Percentiles rank a stretch among this genome's conserved stretches.
Evolutionary conservation across 1,284 basidiomycete species (phyloP).

Genomic region (Ustilago crameri): DNA sequence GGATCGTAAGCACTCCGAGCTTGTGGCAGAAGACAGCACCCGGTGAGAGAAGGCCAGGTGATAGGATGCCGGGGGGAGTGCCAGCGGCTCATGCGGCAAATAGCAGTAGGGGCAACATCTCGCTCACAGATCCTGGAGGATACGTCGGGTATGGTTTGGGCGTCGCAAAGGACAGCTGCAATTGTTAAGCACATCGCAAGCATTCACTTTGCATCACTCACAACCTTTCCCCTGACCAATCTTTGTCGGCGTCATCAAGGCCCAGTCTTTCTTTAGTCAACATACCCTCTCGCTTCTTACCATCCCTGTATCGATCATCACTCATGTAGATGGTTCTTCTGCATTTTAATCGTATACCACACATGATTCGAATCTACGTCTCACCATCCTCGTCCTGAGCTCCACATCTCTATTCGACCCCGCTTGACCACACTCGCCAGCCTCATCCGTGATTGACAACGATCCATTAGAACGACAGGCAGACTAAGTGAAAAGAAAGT

Average conservation of each 20-base stretch:
- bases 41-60: slow-evolving; percentile 61
- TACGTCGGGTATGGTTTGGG: slow-evolving; percentile 49
- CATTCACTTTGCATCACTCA: neutral
- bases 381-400: no score
- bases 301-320: neutral
- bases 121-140: slow-evolving; percentile 48
- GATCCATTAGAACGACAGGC: neutral
- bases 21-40: slow-evolving; percentile 60
- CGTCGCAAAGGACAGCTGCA: slow-evolving; percentile 53
- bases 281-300: no score
- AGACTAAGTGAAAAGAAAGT: neutral
- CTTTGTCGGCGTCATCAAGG: neutral
- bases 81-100: slow-evolving; percentile 55
- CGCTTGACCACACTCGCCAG: neutral
- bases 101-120: slow-evolving; percentile 57
- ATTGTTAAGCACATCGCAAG: slow-evolving; percentile 18
- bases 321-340: slow-evolving; percentile 3
- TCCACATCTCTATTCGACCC: no score
- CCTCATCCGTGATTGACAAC: no score
- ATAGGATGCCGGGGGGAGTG: slow-evolving; percentile 66
- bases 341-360: slow-evolving; percentile 7
- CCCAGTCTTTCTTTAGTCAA: no score
- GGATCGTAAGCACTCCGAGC: slow-evolving; percentile 62
- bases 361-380: neutral
- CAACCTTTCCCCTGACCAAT: neutral